A percentile compares a stretch with the other conserved stretches of the same genome.
Conservation (phyloP, 768 basidiomycete genomes). For the Leccinum barrowsii region DNA sequence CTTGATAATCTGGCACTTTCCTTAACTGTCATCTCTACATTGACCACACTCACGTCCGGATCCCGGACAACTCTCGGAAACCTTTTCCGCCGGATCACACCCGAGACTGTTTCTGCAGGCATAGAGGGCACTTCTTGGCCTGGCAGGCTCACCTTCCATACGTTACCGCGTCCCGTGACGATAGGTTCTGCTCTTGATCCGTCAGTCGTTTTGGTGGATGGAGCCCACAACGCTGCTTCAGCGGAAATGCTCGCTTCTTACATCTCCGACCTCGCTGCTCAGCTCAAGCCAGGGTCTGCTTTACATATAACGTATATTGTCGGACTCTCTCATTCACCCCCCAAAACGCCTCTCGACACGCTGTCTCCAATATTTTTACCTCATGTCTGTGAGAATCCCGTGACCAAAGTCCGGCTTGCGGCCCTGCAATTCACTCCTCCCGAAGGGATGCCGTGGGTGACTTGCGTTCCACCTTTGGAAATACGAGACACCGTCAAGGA, state of each 20-base stretch:
- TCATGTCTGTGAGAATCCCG: conserved; percentile 24
- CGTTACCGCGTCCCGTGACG: conserved; percentile 21
- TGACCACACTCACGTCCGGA: conserved; percentile 41
- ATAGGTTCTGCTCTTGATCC: conserved; percentile 11
- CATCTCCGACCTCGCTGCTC: conserved; percentile 35
- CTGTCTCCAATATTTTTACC: conserved; percentile 61
- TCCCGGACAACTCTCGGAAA: conserved; percentile 19
- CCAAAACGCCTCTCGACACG: conserved; percentile 73
- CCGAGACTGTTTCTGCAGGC: conserved; percentile 50
- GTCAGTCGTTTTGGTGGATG: conserved; percentile 71
- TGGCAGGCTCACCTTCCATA: conserved; percentile 77
- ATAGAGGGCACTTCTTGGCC: conserved; percentile 67
- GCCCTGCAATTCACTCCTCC: conserved; percentile 67
- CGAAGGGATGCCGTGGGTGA: conserved; percentile 95
- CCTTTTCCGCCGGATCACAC: conserved; percentile 38
- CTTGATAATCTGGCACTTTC: conserved; percentile 78
- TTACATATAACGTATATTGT: conserved; percentile 67
- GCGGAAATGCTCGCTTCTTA: conserved; percentile 65
- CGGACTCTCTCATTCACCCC: conserved; percentile 81
- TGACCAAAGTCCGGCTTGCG: conserved; percentile 46
- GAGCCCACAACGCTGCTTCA: conserved; percentile 90
- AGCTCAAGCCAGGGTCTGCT: conserved; percentile 15
- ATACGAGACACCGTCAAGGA: conserved; percentile 43
- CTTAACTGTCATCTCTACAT: conserved; percentile 53
- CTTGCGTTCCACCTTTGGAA: conserved; percentile 50